These are phyloP conservation scores for Dioscorea cayenensis DNA, from an alignment of 116 monocot genomes.

Conservation along the genomic window DNA sequence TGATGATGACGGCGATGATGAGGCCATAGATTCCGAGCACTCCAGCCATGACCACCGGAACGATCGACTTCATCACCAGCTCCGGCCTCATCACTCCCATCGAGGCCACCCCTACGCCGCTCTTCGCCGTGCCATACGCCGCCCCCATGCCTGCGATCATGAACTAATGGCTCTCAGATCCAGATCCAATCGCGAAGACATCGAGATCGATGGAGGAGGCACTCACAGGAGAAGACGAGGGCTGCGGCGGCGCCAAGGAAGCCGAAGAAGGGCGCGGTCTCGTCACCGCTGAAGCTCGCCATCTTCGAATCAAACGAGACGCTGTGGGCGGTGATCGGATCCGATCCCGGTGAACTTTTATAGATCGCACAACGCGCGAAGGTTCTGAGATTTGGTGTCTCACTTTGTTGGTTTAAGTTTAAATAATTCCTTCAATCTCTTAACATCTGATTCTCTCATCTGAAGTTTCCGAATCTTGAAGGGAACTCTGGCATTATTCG, in stretches of 20 bases:
- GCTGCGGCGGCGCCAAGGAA: slow-evolving; percentile 95
- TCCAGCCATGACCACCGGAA: slow-evolving; percentile 82
- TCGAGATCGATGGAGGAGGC: not conserved
- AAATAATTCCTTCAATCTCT: too few species aligned
- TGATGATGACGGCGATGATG: slow-evolving; percentile 79
- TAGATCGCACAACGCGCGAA: not conserved
- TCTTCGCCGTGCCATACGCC: slow-evolving; percentile 80
- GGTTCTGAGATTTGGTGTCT: not conserved
- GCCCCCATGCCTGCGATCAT: slow-evolving; percentile 58
- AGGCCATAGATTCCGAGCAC: slow-evolving; percentile 76
- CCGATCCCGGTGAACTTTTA: not conserved
- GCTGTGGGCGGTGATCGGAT: not conserved
- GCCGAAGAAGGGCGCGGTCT: slow-evolving; percentile 94
- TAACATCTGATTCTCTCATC: too few species aligned
- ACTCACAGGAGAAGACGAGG: slow-evolving; percentile 91
- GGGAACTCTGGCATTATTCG: too few species aligned
- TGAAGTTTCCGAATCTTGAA: too few species aligned
- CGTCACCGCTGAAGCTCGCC: slow-evolving; percentile 76
- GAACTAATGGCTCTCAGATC: not conserved
- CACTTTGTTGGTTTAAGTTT: too few species aligned
- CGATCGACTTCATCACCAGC: slow-evolving; percentile 82
- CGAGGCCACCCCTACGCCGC: slow-evolving; percentile 73
- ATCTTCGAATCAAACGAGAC: slow-evolving; percentile 2
- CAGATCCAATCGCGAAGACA: not conserved
- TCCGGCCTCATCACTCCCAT: slow-evolving; percentile 86